Evolutionary conservation across 352 stramenopile genomes (phyloP).

Genomic region (Phytophthora quininea): DNA sequence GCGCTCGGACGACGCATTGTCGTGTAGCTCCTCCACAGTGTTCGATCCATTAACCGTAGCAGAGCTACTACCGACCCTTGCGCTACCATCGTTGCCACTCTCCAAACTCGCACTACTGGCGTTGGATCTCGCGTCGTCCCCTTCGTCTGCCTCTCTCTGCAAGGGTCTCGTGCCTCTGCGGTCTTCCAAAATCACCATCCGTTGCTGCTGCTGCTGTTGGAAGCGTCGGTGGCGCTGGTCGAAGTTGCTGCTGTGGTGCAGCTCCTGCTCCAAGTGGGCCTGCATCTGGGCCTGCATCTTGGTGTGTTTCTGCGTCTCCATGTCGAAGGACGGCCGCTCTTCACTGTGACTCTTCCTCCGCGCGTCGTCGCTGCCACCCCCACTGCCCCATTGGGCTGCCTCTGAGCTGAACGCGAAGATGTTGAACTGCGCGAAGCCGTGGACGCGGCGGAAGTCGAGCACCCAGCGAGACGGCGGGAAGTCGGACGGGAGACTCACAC

Average conservation of each 20-base stretch:
- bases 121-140: conserved; percentile 13
- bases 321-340: neutral
- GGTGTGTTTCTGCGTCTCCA: neutral
- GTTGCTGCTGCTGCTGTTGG: conserved; percentile 32
- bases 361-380: conserved; percentile 16
- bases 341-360: conserved; percentile 3
- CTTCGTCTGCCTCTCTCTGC: neutral
- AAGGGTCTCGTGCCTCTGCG: neutral
- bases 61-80: neutral
- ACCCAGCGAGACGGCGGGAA: conserved; percentile 59
- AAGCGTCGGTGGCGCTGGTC: conserved; percentile 19
- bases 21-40: conserved; percentile 20
- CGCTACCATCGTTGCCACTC: conserved; percentile 6
- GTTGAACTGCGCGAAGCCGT: conserved; percentile 49
- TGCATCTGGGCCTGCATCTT: conserved; percentile 19
- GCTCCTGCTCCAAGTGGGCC: neutral
- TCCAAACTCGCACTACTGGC: conserved; percentile 2
- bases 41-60: neutral
- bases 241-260: conserved; percentile 3
- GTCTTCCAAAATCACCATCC: conserved; percentile 17
- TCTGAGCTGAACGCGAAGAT: conserved; percentile 21
- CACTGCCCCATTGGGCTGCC: conserved; percentile 12
- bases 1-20: conserved; percentile 35
- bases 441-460: conserved; percentile 50
- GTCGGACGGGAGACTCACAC: conserved; percentile 39